Evolutionary conservation across 345 rosid genomes (phyloP).

Genomic region (Chamaenerion angustifolium): DNA sequence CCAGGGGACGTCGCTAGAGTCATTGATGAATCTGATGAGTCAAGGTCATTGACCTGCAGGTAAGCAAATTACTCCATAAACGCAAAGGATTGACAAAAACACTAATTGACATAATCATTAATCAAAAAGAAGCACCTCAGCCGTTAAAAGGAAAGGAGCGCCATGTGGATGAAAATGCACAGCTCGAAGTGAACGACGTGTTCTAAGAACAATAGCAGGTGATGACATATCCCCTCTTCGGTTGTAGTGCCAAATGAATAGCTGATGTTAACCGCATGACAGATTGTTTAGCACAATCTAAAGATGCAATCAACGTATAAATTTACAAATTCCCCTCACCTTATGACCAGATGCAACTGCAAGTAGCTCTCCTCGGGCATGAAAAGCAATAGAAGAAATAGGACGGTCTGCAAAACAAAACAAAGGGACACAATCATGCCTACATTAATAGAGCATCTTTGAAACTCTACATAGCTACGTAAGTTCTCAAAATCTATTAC

Average conservation of each 20-base stretch:
- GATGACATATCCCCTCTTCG: conserved; percentile 49
- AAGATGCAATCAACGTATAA: conserved; percentile 1
- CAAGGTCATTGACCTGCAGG: conserved; percentile 74
- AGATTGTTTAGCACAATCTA: not conserved
- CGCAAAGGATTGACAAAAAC: too few relatives aligned
- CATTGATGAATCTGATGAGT: conserved; percentile 55
- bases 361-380: conserved; percentile 62
- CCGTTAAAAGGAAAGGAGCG: conserved; percentile 59
- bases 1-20: conserved; percentile 54
- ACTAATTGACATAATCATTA: too few relatives aligned
- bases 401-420: conserved; percentile 38
- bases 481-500: conserved; percentile 21
- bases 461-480: not conserved
- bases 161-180: conserved; percentile 71
- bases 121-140: conserved; percentile 34
- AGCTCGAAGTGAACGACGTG: conserved; percentile 59
- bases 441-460: too few relatives aligned
- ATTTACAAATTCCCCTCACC: conserved; percentile 22
- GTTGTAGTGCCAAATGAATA: conserved; percentile 63
- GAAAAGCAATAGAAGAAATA: conserved; percentile 75
- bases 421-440: too few relatives aligned
- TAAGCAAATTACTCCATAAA: conserved; percentile 7
- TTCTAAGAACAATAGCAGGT: conserved; percentile 44
- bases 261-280: conserved; percentile 20
- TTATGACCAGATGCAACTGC: conserved; percentile 77